Percentiles rank a stretch among this genome's conserved stretches.
These are phyloP conservation scores for Mucor piriformis DNA, from an alignment of 371 early-diverging fungal species.

Conservation along the genomic window DNA sequence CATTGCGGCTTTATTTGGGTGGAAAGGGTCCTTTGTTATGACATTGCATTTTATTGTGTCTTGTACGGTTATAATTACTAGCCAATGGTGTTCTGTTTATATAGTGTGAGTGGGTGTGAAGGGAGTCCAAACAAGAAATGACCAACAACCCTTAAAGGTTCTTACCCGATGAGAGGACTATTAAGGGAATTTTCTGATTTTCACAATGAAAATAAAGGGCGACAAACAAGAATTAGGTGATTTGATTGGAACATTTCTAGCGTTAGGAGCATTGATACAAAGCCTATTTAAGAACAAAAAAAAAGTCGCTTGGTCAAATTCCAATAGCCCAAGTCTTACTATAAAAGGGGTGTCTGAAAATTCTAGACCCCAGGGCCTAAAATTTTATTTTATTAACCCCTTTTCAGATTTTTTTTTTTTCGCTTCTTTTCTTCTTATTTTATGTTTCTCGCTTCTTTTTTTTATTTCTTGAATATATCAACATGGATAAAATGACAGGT, in stretches of 20 bases:
- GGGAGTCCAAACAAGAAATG: conserved; percentile 3
- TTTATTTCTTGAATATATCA: conserved; percentile 1
- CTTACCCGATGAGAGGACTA: conserved; percentile 5
- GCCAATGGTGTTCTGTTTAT: neutral
- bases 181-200: conserved; percentile 4
- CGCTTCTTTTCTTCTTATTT: conserved; percentile 8
- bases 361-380: conserved; percentile 24
- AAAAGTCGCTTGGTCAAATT: conserved; percentile 7
- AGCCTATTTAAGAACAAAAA: neutral
- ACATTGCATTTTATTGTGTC: too few relatives aligned
- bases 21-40: too few relatives aligned
- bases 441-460: conserved; percentile 1
- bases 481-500: conserved; percentile 20
- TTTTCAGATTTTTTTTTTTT: conserved; percentile 4
- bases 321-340: conserved; percentile 19
- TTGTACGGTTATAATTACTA: too few relatives aligned
- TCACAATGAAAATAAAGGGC: conserved; percentile 1
- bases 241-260: conserved; percentile 5
- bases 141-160: conserved; percentile 7
- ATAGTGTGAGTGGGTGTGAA: neutral
- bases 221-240: neutral
- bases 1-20: too few relatives aligned
- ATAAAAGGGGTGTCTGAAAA: conserved; percentile 1
- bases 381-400: conserved; percentile 13
- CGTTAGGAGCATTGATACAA: conserved; percentile 7